Conservation (phyloP, 1,139 yeast genomes). For the Kurtzmaniella quercitrusa region DNA sequence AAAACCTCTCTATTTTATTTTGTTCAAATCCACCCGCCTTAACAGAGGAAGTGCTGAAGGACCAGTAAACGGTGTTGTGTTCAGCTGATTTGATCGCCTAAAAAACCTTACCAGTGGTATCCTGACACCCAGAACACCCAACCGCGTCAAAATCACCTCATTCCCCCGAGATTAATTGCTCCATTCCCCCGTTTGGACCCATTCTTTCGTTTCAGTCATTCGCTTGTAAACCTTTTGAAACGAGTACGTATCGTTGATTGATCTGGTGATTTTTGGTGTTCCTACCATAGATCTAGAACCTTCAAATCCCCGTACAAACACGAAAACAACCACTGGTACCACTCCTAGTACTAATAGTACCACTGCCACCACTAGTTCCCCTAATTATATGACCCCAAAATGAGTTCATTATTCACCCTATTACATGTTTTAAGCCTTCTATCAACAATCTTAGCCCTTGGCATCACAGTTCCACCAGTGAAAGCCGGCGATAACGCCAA, state of each 20-base stretch:
- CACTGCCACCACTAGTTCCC: too few relatives aligned
- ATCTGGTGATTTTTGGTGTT: not conserved
- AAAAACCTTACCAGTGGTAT: not conserved
- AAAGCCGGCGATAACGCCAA: conserved; percentile 20
- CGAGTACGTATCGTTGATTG: not conserved
- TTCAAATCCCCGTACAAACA: too few relatives aligned
- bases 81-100: not conserved
- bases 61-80: not conserved
- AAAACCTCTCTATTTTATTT: not conserved
- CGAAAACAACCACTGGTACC: too few relatives aligned
- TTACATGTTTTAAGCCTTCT: not conserved
- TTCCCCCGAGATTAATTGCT: not conserved
- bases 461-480: conserved; percentile 8
- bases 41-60: not conserved
- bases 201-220: not conserved
- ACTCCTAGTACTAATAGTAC: too few relatives aligned
- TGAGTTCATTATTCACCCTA: not conserved
- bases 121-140: not conserved
- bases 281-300: not conserved
- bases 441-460: conserved; percentile 1
- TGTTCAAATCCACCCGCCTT: not conserved
- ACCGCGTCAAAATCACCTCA: not conserved
- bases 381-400: not conserved
- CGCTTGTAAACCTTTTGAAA: not conserved
- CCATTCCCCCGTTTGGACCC: not conserved